Evolutionary conservation across 306 rosid species (phyloP).

Genomic region (Begonia loranthoides): DNA sequence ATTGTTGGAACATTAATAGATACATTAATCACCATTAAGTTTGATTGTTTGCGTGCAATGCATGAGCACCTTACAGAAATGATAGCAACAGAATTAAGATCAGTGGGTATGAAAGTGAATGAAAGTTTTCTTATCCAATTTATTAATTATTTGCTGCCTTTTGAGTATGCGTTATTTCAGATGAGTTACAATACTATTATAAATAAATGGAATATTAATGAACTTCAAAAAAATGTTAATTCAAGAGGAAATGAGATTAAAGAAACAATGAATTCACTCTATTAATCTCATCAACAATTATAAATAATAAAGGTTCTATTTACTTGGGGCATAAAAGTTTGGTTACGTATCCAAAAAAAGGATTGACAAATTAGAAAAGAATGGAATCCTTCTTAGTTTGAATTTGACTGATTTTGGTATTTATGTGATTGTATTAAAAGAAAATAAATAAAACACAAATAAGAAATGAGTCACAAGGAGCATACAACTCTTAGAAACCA

Average conservation of each 20-base stretch:
- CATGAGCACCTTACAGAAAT: no score
- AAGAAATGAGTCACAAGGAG: conserved; percentile 7
- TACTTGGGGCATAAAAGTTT: conserved; percentile 3
- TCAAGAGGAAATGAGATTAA: background rate
- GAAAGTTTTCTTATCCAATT: no score
- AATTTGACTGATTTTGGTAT: background rate
- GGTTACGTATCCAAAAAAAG: background rate
- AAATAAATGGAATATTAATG: background rate
- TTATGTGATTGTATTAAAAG: background rate
- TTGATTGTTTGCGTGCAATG: no score
- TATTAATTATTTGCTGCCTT: no score
- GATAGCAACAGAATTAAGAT: no score
- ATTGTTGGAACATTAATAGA: no score
- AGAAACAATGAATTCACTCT: background rate
- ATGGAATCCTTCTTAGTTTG: background rate
- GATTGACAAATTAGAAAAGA: background rate
- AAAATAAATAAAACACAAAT: background rate
- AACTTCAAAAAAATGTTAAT: background rate
- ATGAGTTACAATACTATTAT: no score
- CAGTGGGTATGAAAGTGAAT: no score
- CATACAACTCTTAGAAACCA: background rate
- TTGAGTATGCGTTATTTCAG: no score
- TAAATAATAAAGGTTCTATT: background rate
- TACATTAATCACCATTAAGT: no score
- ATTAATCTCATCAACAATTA: background rate